phyloP scores from a whole-genome alignment of 495 filamentous ascomycete genomes.

The Massariosphaeria phaeospora region DNA sequence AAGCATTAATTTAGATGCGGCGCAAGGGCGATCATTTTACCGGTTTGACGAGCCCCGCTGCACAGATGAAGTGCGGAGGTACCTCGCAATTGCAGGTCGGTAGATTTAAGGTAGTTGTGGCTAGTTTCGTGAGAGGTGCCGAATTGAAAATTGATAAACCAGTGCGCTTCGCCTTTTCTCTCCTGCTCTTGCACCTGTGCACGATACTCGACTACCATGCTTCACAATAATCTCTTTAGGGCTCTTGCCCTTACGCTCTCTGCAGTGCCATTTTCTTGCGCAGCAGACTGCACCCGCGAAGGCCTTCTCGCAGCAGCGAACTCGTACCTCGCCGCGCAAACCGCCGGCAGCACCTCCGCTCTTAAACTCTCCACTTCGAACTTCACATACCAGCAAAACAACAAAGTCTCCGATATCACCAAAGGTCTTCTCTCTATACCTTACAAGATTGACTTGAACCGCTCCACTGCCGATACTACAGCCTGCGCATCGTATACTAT shows the following conservation, averaged over 20 bases:
- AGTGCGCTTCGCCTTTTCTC: not conserved
- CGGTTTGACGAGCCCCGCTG: not conserved
- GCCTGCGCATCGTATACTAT: conserved; percentile 44
- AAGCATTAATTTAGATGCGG: conserved; percentile 3
- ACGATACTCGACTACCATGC: not conserved
- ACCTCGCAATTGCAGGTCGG: not conserved
- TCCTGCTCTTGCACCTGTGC: not conserved
- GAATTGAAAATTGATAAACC: not conserved
- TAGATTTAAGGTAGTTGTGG: not conserved
- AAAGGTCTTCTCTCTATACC: conserved; percentile 38
- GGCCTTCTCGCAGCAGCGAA: conserved; percentile 35
- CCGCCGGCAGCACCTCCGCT: conserved; percentile 19
- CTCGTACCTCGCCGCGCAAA: conserved; percentile 37
- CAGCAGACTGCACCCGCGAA: conserved; percentile 37
- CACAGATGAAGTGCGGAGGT: not conserved
- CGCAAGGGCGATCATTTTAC: conserved; percentile 4
- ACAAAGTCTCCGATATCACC: conserved; percentile 35
- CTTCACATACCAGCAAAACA: conserved; percentile 42
- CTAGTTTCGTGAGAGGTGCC: not conserved
- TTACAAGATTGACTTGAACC: conserved; percentile 41
- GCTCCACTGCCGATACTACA: conserved; percentile 41
- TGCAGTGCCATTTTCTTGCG: not conserved
- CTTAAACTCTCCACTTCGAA: conserved; percentile 30
- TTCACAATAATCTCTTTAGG: not conserved
- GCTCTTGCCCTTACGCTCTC: not conserved